Evolutionary conservation across 371 early-diverging fungal species (phyloP), one percentile per base, ranked within the genome.

Genomic region (Apophysomyces sp.): DNA sequence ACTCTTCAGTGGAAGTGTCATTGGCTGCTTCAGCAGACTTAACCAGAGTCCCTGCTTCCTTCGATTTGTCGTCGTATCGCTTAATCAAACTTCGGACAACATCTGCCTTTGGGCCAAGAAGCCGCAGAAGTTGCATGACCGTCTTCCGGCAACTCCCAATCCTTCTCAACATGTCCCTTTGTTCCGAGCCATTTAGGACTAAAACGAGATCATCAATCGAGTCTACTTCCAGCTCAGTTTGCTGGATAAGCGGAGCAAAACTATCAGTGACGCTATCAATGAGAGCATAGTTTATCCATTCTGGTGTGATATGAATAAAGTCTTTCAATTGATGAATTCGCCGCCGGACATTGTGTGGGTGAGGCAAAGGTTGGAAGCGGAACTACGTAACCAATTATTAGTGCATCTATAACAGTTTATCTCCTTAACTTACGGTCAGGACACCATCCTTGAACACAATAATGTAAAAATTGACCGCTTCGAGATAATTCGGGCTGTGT

Each of bases 211-310:
- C 96, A 71, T 96, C 96, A 60, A 96, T 93, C 4, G 91, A 83
- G 66, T 96, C 95, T 24, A 94, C 95, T 72, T 95, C 95, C 1
- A 89, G 65, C 72, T 96, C 94, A 15, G 92, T 86, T 31, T 88
- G 81, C 31, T 86, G 82, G 54, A 94, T 84, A 12, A 91, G 54
- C 0, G 96, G 96, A 27, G 91, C 90, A 72, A 94, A 93, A 2
- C 86, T 82, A 68, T 96, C 94, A 0, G 91, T 90, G 32, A 96
- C 85, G 65, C 93, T 90, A 71, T 94, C 94, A 63, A 94, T 89
- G 12, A 94, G 67, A 0, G 94, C 94, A 68, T 95, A 95, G 60
- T 89, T 91, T 66, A 95, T 89, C 96, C 96, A 95, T 68, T 94
- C 94, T 5, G 89, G 84, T 1, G 86, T 86, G 9, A 89, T 83